Conservation (phyloP, 345 rosid genomes). For the Isatis tinctoria region DNA sequence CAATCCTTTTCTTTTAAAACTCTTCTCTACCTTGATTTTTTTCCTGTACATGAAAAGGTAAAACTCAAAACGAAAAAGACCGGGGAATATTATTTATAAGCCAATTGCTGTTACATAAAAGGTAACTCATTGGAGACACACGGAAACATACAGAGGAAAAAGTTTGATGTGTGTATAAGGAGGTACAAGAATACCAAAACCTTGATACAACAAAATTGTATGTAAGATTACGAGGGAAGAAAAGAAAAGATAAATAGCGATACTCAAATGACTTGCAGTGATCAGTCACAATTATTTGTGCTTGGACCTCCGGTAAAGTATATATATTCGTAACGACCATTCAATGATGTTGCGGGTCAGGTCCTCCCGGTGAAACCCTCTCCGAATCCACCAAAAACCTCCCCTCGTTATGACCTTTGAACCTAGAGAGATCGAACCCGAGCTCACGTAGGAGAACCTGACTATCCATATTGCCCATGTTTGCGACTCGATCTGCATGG, state of each 20-base stretch:
- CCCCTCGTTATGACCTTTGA: conserved; percentile 17
- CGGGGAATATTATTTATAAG: not conserved
- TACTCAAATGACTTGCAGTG: conserved; percentile 12
- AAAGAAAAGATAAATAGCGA: conserved; percentile 5
- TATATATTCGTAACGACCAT: not conserved
- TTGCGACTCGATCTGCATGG: not conserved
- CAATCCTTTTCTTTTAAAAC: not conserved
- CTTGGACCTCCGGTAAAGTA: conserved; percentile 1
- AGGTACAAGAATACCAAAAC: conserved; percentile 22
- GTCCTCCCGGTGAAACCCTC: conserved; percentile 36
- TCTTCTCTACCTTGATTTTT: not conserved
- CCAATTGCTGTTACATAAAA: conserved; percentile 25
- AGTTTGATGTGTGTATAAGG: conserved; percentile 1
- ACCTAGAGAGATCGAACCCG: conserved; percentile 30
- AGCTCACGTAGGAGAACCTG: conserved; percentile 30
- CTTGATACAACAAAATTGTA: conserved; percentile 28
- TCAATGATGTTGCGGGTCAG: conserved; percentile 34
- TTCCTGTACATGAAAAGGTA: not conserved
- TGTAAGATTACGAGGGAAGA: not conserved
- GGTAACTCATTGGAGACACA: conserved; percentile 27
- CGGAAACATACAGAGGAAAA: not conserved
- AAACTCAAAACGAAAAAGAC: conserved; percentile 5
- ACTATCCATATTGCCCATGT: conserved; percentile 4
- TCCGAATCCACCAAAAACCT: conserved; percentile 27
- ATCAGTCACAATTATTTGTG: conserved; percentile 19